Percentiles rank a stretch among this genome's conserved stretches.
Conservation (phyloP, 176 grass and related monocot species). For the barley (Hordeum vulgare) region DNA sequence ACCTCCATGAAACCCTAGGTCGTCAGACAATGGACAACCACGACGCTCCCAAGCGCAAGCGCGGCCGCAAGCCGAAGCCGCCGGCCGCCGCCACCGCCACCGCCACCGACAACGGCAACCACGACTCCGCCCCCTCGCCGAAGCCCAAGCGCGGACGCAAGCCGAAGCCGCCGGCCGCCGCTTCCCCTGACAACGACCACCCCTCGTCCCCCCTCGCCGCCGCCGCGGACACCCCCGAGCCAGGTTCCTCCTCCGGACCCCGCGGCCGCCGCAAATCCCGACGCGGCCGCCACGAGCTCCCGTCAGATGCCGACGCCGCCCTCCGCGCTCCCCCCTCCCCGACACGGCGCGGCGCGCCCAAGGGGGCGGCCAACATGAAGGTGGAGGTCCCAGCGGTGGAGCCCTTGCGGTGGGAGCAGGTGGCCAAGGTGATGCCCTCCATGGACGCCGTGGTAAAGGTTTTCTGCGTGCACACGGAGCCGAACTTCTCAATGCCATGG, state of each 20-base stretch:
- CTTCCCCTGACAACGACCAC: slow-evolving; percentile 11
- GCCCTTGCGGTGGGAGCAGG: slow-evolving; percentile 70
- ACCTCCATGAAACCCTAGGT: slow-evolving; percentile 43
- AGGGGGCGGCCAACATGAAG: slow-evolving; percentile 14
- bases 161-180: slow-evolving; percentile 12
- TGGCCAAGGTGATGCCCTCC: slow-evolving; percentile 63
- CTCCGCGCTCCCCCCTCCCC: slow-evolving; percentile 3
- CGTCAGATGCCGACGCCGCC: slow-evolving; percentile 19
- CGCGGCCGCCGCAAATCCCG: slow-evolving; percentile 20
- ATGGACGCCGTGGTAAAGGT: slow-evolving; percentile 98
- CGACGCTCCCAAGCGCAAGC: slow-evolving; percentile 42
- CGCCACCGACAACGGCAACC: not conserved
- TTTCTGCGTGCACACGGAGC: slow-evolving; percentile 93
- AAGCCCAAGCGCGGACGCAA: slow-evolving; percentile 53
- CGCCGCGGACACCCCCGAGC: slow-evolving; percentile 12
- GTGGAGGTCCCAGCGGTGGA: slow-evolving; percentile 25
- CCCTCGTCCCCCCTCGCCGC: slow-evolving; percentile 20
- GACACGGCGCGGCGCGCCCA: slow-evolving; percentile 19
- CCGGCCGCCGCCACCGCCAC: not conserved
- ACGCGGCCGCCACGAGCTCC: slow-evolving; percentile 26
- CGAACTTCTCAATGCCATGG: slow-evolving; percentile 94
- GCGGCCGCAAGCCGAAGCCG: slow-evolving; percentile 33
- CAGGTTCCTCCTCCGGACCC: not conserved
- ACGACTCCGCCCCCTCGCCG: slow-evolving; percentile 9
- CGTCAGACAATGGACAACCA: slow-evolving; percentile 41